Evolutionary conservation across 805 yeast species (phyloP), one percentile per base, ranked within the genome.

Genomic region (Candida ortonii): DNA sequence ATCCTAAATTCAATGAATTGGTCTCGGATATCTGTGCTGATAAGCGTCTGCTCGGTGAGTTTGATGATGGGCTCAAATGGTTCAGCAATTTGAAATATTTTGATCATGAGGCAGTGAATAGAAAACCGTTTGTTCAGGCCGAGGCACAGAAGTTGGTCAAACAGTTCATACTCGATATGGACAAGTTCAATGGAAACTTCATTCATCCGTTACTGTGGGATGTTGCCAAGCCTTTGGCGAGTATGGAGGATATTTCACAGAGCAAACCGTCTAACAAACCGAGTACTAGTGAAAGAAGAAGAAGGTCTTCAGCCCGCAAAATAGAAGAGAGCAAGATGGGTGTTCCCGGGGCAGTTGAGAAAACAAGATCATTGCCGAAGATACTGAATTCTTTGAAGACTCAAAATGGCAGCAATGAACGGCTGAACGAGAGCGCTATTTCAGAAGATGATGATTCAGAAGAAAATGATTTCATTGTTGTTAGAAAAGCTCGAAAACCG

Each of bases 171-270:
- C 38, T 34, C 10, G 64, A 69, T 30, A 33, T 56, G 5, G 49
- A 55, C 3, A 48, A 35, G 2, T 73, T 65, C 47, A 72, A 74
- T 38, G 60, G 59, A 13, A 50, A 53, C 5, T 73, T 70, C 38
- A 56, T 73, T 39, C 62, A 57, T 45, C 62, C 58, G 4, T 29
- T 47, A 11, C 30, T 55, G 7, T 45, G 52, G 52, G 54, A 59
- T 7, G 41, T 49, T 7, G 49, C 56, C 18, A 62, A 59, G 11
- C 45, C 50, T 3, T 33, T 50, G 33, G 31, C 37, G 16, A 33
- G 31, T 21, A 43, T 35, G 18, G 43, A 44, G n/a, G 39, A 41
- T 14, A 13, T 30, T 1, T 21, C 21, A n/a, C 20, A 29, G 11
- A 36, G 32, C 17, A 22, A 29, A 16, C 9, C 19, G 16, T 13